phyloP scores from a whole-genome alignment of 148 eudicot genomes.

The Rhododendron ovatum region DNA sequence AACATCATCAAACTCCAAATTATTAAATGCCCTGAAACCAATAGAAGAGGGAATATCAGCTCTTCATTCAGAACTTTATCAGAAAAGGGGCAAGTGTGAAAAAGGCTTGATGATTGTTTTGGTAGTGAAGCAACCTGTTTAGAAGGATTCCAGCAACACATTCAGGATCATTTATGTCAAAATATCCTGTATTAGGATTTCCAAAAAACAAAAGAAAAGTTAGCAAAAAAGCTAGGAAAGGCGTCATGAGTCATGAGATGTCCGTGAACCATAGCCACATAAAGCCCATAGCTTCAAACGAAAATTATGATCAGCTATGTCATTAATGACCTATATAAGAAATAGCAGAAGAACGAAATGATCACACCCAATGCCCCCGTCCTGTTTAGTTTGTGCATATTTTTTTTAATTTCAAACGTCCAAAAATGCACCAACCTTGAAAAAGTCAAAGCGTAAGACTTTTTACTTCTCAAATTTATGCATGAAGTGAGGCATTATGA shows the following conservation, averaged over 20 bases:
- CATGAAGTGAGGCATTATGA: neutral
- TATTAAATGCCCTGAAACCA: constrained; percentile 53
- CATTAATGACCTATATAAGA: neutral
- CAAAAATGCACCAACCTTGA: neutral
- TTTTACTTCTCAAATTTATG: neutral
- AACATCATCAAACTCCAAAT: constrained; percentile 68
- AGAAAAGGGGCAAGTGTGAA: too few species aligned
- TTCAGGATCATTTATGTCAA: constrained; percentile 20
- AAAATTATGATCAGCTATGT: neutral
- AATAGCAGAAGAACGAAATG: neutral
- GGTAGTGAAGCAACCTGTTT: constrained; percentile 35
- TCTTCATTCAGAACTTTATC: neutral
- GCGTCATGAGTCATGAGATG: neutral
- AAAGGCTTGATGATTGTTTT: neutral
- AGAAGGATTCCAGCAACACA: constrained; percentile 53
- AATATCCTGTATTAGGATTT: constrained; percentile 25
- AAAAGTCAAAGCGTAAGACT: neutral
- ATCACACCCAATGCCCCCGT: neutral
- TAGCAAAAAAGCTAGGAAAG: neutral
- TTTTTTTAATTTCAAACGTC: neutral
- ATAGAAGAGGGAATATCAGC: neutral
- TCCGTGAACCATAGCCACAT: neutral
- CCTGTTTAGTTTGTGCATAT: neutral
- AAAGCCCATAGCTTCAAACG: neutral
- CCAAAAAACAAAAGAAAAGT: neutral